Conservation (phyloP, 352 stramenopile species). For the Peronospora farinosa region DNA sequence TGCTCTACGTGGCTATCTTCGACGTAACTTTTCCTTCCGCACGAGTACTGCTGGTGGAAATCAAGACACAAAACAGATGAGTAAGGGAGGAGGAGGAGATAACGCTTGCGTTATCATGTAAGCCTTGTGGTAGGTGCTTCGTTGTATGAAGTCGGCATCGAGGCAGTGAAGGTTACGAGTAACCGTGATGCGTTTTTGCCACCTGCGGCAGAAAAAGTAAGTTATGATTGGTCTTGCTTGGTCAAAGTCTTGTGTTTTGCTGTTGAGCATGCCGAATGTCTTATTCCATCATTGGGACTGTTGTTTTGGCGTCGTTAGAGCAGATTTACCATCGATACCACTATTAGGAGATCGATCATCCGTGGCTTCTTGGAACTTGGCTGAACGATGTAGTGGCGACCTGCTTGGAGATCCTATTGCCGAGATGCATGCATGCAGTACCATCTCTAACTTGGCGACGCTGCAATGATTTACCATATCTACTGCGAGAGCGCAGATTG, state of each 20-base stretch:
- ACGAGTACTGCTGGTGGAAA: slow-evolving; percentile 25
- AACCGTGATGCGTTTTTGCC: slow-evolving; percentile 9
- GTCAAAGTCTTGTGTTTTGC: background rate
- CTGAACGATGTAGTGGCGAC: background rate
- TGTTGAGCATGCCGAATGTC: background rate
- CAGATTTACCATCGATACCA: slow-evolving; percentile 56
- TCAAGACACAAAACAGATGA: slow-evolving; percentile 35
- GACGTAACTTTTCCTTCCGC: slow-evolving; percentile 81
- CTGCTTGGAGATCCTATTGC: too few species aligned
- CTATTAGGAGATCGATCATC: slow-evolving; percentile 58
- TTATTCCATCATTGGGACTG: slow-evolving; percentile 26
- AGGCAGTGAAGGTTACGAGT: slow-evolving; percentile 6
- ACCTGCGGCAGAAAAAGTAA: slow-evolving; percentile 24
- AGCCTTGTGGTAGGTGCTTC: slow-evolving; percentile 12
- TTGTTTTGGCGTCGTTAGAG: slow-evolving; percentile 44
- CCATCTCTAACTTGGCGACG: too few species aligned
- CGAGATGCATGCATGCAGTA: too few species aligned
- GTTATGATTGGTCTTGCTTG: slow-evolving; percentile 23
- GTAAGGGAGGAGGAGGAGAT: slow-evolving; percentile 29
- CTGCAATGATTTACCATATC: too few species aligned
- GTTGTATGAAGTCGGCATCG: slow-evolving; percentile 16
- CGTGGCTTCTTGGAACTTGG: slow-evolving; percentile 70
- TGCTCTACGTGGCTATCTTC: slow-evolving; percentile 66
- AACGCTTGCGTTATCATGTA: slow-evolving; percentile 69
- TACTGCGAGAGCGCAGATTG: too few species aligned